Evolutionary conservation across 2,329 filamentous ascomycete species (phyloP).

Genomic region (Aphanoascus verrucosus): DNA sequence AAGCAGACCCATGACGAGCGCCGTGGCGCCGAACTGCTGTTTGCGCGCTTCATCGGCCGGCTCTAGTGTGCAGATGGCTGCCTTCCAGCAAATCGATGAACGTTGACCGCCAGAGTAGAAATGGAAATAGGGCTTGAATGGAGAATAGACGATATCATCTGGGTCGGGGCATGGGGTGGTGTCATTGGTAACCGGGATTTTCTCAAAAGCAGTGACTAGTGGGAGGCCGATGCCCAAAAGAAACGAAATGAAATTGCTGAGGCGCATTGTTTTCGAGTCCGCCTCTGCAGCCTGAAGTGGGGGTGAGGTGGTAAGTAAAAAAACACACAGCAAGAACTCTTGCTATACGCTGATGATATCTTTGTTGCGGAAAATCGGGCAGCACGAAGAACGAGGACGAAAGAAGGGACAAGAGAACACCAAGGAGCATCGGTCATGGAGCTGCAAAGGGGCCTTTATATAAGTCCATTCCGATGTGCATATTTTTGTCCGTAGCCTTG

Average conservation of each 20-base stretch:
- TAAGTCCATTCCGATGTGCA: not conserved
- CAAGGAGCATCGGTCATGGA: not conserved
- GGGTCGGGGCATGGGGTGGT: constrained; percentile 25
- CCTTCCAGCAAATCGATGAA: constrained; percentile 22
- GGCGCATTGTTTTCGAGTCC: not conserved
- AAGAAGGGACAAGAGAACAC: too few species aligned
- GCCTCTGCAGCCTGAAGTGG: not conserved
- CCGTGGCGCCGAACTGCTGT: constrained; percentile 25
- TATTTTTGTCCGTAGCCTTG: not conserved
- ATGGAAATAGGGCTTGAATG: constrained; percentile 10
- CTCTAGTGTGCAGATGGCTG: constrained; percentile 22
- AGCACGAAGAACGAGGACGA: too few species aligned
- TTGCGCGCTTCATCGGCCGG: constrained; percentile 23
- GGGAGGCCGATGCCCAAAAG: constrained; percentile 1
- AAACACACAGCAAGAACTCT: too few species aligned
- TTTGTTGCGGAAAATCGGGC: too few species aligned
- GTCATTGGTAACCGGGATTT: not conserved
- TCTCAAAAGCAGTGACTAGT: not conserved
- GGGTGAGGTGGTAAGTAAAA: too few species aligned
- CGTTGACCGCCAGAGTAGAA: constrained; percentile 9
- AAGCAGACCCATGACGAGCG: constrained; percentile 27
- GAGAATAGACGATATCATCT: constrained; percentile 42
- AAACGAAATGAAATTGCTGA: constrained; percentile 13
- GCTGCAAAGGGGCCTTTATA: not conserved
- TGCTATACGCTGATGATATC: too few species aligned